Evolutionary conservation across 2,329 filamentous ascomycete species (phyloP), one percentile per base, ranked within the genome.

Genomic region (Colletotrichum sansevieriae): DNA sequence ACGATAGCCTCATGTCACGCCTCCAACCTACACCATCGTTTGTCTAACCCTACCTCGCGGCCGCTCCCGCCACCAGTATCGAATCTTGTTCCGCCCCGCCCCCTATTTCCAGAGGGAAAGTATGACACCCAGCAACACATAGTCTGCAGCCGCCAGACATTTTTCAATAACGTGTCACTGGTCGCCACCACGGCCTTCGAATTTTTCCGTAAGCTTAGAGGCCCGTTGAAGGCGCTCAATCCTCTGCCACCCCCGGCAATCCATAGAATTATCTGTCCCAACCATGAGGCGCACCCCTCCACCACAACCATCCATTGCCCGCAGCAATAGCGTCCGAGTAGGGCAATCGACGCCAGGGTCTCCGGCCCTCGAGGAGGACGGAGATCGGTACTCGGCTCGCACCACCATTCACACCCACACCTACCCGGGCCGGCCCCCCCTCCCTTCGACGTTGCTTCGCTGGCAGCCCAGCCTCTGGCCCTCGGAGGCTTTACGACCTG

Each of bases 341-440:
- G 18, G 58, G 57, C 49, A 70, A 46, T 57, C 37, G 3, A 59
- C 15, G 20, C 51, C 51, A 67, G 29, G 51, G 49, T 58, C 52
- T 66, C 63, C 67, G 35, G 51, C 49, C 15, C 46, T 22, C 10
- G 37, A 39, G 52, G 44, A 66, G 33, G 18, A 68, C 51, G 46
- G 58, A 56, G 67, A 68, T 68, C 67, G 67, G 67, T 57, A 68
- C 49, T 68, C 67, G 67, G 67, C 49, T 70, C 63, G 63, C 51
- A 63, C 46, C 51, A 63, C 46, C 49, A 41, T 47, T 57, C 67
- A 63, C 63, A 63, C 63, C 56, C 63, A 39, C 37, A 39, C 11
- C 37, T 52, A 29, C 49, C 67, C 43, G 63, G 51, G 41, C 60
- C 64, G 51, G 43, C 11, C 51, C 64, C 44, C 49, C 59, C 37